Conservation (phyloP, 2,329 filamentous ascomycete species). For the Cordyceps javanica region DNA sequence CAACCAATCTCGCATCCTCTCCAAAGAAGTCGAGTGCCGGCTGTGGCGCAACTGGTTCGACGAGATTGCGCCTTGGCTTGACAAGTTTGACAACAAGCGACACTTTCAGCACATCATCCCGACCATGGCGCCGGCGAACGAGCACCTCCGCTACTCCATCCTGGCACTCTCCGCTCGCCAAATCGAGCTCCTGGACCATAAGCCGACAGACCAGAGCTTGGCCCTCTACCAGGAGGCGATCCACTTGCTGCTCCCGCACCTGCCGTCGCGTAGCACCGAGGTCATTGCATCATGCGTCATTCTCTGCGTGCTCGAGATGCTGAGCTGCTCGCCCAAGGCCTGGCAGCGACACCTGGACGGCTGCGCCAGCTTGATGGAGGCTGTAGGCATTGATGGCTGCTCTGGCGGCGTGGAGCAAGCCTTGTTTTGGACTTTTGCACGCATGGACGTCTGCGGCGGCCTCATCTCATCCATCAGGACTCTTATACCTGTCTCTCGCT, state of each 20-base stretch:
- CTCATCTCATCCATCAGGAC: conserved; percentile 46
- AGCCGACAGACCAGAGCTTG: conserved; percentile 32
- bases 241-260: conserved; percentile 39
- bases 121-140: conserved; percentile 36
- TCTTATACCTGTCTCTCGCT: conserved; percentile 40
- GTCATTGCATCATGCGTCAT: conserved; percentile 48
- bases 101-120: conserved; percentile 44
- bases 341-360: conserved; percentile 48
- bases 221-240: conserved; percentile 46
- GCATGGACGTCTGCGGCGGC: conserved; percentile 49
- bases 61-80: conserved; percentile 39
- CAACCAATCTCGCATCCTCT: neutral
- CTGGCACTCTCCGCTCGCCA: conserved; percentile 46
- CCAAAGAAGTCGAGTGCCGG: conserved; percentile 26
- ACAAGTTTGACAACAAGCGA: conserved; percentile 45
- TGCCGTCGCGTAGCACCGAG: conserved; percentile 40
- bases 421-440: conserved; percentile 49
- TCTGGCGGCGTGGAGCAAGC: conserved; percentile 43
- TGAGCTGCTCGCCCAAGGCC: conserved; percentile 40
- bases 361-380: conserved; percentile 44
- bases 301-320: conserved; percentile 49
- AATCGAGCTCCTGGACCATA: conserved; percentile 32
- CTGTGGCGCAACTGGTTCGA: conserved; percentile 38
- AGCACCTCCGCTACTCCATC: conserved; percentile 42
- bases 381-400: conserved; percentile 44